phyloP scores from a whole-genome alignment of 306 rosid genomes.

The Neltuma alba region DNA sequence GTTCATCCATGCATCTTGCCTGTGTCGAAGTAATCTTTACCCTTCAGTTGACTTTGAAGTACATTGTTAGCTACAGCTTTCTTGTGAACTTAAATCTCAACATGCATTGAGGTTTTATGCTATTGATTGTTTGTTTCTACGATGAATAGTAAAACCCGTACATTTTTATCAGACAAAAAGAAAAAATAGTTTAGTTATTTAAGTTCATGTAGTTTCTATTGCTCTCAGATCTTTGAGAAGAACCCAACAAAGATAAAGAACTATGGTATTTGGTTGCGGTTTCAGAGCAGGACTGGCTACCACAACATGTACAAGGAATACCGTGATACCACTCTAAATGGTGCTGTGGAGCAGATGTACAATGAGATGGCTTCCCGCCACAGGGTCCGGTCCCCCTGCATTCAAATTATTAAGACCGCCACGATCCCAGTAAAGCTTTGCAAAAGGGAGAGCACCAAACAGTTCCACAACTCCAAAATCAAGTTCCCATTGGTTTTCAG shows the following conservation, averaged over 20 bases:
- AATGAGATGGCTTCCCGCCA: slow-evolving; percentile 92
- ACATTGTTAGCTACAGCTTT: not conserved
- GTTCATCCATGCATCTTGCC: not conserved
- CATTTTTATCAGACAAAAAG: not conserved
- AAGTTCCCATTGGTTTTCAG: slow-evolving; percentile 86
- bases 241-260: slow-evolving; percentile 83
- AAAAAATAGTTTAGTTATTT: not conserved
- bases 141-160: not conserved
- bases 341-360: slow-evolving; percentile 82
- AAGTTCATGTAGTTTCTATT: not conserved
- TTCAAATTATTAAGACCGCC: slow-evolving; percentile 89
- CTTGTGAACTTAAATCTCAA: not conserved
- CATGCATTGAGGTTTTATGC: not conserved
- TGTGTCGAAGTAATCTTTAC: not conserved
- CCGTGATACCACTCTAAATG: slow-evolving; percentile 88
- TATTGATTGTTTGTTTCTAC: not conserved
- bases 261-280: slow-evolving; percentile 87
- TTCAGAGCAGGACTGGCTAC: slow-evolving; percentile 88
- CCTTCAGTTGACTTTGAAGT: not conserved
- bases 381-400: slow-evolving; percentile 86
- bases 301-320: slow-evolving; percentile 96
- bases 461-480: slow-evolving; percentile 84
- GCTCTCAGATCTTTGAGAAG: slow-evolving; percentile 79
- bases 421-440: slow-evolving; percentile 82
- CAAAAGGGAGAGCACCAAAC: slow-evolving; percentile 93